Evolutionary conservation across 257 asterid genomes (phyloP).

Genomic region (Paraleonurus japonicus): DNA sequence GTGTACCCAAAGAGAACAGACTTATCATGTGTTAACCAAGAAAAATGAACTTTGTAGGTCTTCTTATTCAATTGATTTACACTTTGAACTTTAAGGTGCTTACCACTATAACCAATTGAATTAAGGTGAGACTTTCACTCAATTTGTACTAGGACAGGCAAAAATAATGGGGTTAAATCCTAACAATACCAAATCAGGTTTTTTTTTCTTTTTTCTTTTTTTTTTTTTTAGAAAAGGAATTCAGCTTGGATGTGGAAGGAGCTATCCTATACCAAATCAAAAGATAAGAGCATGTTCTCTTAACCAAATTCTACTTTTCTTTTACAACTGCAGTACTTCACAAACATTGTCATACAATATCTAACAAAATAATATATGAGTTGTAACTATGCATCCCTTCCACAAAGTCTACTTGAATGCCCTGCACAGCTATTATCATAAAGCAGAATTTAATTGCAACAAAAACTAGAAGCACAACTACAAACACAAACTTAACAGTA

Average conservation of each 20-base stretch:
- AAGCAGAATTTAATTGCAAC: slow-evolving; percentile 9
- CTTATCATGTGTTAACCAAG: not conserved
- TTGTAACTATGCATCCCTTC: not conserved
- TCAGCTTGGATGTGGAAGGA: not conserved
- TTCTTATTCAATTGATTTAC: not conserved
- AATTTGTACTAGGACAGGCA: slow-evolving; percentile 2
- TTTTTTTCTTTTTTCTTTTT: not conserved
- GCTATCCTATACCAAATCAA: not conserved
- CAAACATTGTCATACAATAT: not conserved
- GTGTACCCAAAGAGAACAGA: not conserved
- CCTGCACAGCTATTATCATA: not conserved
- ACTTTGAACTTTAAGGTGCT: not conserved
- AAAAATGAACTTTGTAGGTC: not conserved
- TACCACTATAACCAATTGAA: not conserved
- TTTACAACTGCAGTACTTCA: slow-evolving; percentile 13
- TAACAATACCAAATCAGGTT: not conserved
- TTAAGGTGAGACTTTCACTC: not conserved
- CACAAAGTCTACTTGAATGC: not conserved
- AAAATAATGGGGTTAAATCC: not conserved
- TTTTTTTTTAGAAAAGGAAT: not conserved
- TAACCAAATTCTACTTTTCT: not conserved
- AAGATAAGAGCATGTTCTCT: not conserved
- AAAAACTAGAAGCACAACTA: slow-evolving; percentile 7
- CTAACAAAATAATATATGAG: not conserved
- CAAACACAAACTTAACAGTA: not conserved